Evolutionary conservation across 345 rosid genomes (phyloP).

Genomic region (Melastoma malabathricum): DNA sequence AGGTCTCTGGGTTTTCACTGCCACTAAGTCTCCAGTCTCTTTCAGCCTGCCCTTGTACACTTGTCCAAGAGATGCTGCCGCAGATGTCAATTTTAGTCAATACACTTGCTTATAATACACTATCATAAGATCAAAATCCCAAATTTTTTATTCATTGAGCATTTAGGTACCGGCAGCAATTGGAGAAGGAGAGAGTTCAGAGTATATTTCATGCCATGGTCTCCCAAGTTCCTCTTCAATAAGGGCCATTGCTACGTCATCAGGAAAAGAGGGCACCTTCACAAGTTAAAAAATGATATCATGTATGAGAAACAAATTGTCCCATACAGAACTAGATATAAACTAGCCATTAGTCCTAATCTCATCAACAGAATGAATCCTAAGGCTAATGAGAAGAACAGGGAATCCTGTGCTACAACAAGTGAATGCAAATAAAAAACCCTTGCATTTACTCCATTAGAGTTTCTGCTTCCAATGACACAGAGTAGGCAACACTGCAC

Average conservation of each 20-base stretch:
- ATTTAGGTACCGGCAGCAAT: constrained; percentile 69
- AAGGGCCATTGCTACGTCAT: constrained; percentile 94
- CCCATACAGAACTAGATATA: too few species aligned
- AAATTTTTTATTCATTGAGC: too few species aligned
- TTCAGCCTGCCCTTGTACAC: constrained; percentile 80
- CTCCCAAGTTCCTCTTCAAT: constrained; percentile 86
- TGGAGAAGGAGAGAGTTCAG: constrained; percentile 89
- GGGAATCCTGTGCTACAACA: too few species aligned
- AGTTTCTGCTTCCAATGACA: too few species aligned
- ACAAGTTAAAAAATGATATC: constrained; percentile 8
- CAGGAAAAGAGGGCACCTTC: constrained; percentile 98
- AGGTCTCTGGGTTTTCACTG: constrained; percentile 95
- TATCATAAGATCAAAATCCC: neutral
- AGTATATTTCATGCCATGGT: constrained; percentile 77
- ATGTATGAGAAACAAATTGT: neutral
- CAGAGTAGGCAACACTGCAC: too few species aligned
- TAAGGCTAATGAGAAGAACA: neutral
- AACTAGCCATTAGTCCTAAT: too few species aligned
- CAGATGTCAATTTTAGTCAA: constrained; percentile 10
- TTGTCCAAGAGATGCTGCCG: constrained; percentile 92
- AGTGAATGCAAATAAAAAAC: too few species aligned
- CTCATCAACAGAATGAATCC: too few species aligned
- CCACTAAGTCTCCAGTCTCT: constrained; percentile 88
- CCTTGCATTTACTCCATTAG: too few species aligned
- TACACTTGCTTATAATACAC: neutral